phyloP scores from a whole-genome alignment of 768 basidiomycete species.

The Auricularia sp. region DNA sequence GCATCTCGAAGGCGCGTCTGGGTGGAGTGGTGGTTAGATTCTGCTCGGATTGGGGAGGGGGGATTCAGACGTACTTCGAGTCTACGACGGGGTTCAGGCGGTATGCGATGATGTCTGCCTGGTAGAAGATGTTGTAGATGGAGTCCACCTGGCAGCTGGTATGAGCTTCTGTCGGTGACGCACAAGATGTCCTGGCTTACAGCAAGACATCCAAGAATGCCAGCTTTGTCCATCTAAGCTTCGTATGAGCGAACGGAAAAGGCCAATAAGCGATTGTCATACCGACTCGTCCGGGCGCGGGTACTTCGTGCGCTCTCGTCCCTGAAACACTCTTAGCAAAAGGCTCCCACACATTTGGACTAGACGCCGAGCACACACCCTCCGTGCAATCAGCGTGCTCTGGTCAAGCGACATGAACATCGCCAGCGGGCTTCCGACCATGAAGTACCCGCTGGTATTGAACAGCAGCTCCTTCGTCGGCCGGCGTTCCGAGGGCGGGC shows the following conservation, averaged over 20 bases:
- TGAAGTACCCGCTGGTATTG: constrained; percentile 25
- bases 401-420: constrained; percentile 34
- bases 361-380: constrained; percentile 25
- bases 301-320: constrained; percentile 16
- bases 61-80: constrained; percentile 3
- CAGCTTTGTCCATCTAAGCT: constrained; percentile 27
- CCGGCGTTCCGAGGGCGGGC: not conserved
- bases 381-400: constrained; percentile 32
- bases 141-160: constrained; percentile 18
- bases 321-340: not conserved
- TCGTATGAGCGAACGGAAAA: not conserved
- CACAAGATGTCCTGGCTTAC: not conserved
- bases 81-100: constrained; percentile 34
- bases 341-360: not conserved
- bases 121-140: constrained; percentile 34
- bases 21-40: not conserved
- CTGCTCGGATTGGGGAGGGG: not conserved
- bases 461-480: constrained; percentile 25
- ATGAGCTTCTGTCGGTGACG: not conserved
- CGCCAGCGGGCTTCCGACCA: constrained; percentile 30
- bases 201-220: constrained; percentile 33
- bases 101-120: constrained; percentile 33
- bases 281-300: constrained; percentile 35
- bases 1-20: constrained; percentile 13
- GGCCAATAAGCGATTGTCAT: constrained; percentile 3